These are phyloP conservation scores for Truncatella angustata DNA, from an alignment of 2,329 filamentous ascomycete species.

Conservation along the genomic window DNA sequence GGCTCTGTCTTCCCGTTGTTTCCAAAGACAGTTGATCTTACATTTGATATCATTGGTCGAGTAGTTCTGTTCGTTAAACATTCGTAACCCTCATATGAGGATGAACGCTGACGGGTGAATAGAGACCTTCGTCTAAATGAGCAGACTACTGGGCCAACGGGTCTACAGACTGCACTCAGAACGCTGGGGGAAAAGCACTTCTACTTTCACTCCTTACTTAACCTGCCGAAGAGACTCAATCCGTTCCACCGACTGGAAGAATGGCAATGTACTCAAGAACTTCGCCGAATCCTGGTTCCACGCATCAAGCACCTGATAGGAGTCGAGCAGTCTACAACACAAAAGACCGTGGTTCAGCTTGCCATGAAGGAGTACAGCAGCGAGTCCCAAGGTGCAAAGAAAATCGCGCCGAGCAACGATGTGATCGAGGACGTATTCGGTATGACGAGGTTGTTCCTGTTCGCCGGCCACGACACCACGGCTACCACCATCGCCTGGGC, in stretches of 20 bases:
- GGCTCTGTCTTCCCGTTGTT: conserved; percentile 21
- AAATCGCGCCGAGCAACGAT: background rate
- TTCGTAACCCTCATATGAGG: background rate
- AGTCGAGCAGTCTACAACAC: background rate
- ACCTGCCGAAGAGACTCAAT: background rate
- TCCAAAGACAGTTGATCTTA: conserved; percentile 17
- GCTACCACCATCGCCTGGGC: conserved; percentile 19
- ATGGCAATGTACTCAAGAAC: conserved; percentile 13
- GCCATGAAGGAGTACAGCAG: conserved; percentile 16
- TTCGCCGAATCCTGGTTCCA: conserved; percentile 14
- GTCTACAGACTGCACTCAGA: background rate
- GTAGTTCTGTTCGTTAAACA: conserved; percentile 17
- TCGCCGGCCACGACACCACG: conserved; percentile 27
- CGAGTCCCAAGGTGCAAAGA: background rate
- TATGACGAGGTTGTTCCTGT: conserved; percentile 21
- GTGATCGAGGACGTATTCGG: conserved; percentile 14
- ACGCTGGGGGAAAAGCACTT: conserved; percentile 11
- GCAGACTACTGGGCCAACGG: conserved; percentile 8
- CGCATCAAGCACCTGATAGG: conserved; percentile 10
- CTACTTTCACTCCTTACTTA: conserved; percentile 12
- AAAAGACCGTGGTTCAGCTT: conserved; percentile 22
- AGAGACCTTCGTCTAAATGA: conserved; percentile 10
- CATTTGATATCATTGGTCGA: conserved; percentile 21
- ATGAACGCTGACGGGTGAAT: background rate
- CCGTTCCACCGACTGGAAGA: conserved; percentile 1